Base-by-base conservation (phyloP, 257 asterid species). In the Anisodus tanguticus region DNA sequence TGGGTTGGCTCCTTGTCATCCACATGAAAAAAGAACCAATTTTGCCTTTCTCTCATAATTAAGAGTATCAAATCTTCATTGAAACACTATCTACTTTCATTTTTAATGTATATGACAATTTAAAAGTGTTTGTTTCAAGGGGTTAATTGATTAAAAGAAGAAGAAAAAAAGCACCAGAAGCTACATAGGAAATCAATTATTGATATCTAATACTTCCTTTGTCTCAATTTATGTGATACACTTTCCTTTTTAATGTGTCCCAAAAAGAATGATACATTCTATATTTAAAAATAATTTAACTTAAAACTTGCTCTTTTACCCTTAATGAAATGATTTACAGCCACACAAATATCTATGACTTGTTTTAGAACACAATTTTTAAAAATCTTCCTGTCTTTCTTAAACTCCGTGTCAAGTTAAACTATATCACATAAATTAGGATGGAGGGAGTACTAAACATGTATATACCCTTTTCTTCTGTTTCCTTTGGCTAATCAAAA, bases 1-100 rank as follows among this genome's bases (percentile, higher is more conserved):
- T 6, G 26, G 22, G 59, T 15, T 76, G 81, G 81, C 59, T 53
- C 81, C 63, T 51, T 76, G 41, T 26, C 63, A 54, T 76, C 81
- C 81, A 76, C 81, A 76, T 76, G 64, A 53, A 76, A 26, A 31
- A 51, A 6, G 43, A 72, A 53, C 26, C 47, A 4, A 12, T 49
- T 47, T 19, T 26, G 0, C 80, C 60, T 11, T 74, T 55, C 43
- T 26, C 13, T 53, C 81, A 53, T 53, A 12, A 53, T 76, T 51
- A 76, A 53, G 49, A 53, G 47, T 37, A 76, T 76, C 81, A 76
- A 76, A 26, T 10, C 4, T 13, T 76, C 47, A 49, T 22, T 8
- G 9, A 51, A 26, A 13, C 15, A 26, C 41, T 26, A 53, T 10
- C n/a, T 51, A 53, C 45, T 76, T 76, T 51, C 31, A 0, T 26